A percentile compares a stretch with the other conserved stretches of the same genome.
Evolutionary conservation across 1,139 yeast genomes (phyloP).

Genomic region (Taphrina communis): DNA sequence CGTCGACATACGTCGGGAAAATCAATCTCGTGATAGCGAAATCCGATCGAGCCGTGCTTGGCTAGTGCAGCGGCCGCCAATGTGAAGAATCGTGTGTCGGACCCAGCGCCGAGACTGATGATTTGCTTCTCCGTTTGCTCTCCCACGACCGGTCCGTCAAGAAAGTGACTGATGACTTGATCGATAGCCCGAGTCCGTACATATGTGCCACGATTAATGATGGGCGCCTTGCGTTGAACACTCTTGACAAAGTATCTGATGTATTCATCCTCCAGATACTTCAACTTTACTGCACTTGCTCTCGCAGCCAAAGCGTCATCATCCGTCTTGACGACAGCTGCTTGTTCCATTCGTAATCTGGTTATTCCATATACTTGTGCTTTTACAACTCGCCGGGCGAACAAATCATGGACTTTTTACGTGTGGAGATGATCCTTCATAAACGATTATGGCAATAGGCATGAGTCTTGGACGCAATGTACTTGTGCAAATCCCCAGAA

Average conservation of each 20-base stretch:
- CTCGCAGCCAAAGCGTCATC: conserved; percentile 38
- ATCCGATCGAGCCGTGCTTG: conserved; percentile 35
- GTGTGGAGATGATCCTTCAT: too few species aligned
- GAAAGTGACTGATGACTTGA: conserved; percentile 59
- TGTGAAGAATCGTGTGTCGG: conserved; percentile 79
- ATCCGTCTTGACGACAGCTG: conserved; percentile 31
- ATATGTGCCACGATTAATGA: conserved; percentile 79
- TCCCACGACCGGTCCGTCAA: conserved; percentile 47
- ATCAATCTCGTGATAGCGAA: conserved; percentile 75
- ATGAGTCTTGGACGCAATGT: too few species aligned
- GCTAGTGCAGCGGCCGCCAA: conserved; percentile 51
- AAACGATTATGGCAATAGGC: too few species aligned
- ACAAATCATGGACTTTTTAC: too few species aligned
- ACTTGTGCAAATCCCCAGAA: too few species aligned
- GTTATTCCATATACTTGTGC: not conserved
- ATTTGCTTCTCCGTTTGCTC: conserved; percentile 59
- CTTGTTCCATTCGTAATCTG: conserved; percentile 12
- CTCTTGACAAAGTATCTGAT: conserved; percentile 55
- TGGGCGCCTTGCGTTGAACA: conserved; percentile 59
- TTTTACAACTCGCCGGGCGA: too few species aligned
- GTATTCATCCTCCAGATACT: conserved; percentile 64
- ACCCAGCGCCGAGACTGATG: conserved; percentile 90
- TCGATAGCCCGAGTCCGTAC: conserved; percentile 72
- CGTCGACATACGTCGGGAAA: conserved; percentile 66
- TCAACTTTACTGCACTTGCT: conserved; percentile 56